phyloP scores from a whole-genome alignment of 1,139 yeast species.

The Suhomyces kunorum region DNA sequence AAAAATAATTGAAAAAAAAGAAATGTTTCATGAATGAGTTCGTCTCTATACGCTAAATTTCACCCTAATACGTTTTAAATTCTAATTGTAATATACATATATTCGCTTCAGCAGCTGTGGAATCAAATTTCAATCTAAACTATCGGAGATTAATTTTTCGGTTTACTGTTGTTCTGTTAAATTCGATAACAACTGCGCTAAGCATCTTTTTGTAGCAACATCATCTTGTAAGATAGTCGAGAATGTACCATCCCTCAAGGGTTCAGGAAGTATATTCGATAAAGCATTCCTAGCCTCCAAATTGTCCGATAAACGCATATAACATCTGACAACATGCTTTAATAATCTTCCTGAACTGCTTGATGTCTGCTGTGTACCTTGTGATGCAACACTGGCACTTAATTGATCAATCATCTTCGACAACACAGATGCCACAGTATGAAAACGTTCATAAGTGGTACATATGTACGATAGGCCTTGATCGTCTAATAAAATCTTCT shows the following conservation, averaged over 20 bases:
- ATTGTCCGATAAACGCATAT: slow-evolving; percentile 86
- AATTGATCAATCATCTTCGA: slow-evolving; percentile 88
- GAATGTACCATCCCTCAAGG: slow-evolving; percentile 89
- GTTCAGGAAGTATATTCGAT: slow-evolving; percentile 81
- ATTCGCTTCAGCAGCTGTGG: neutral
- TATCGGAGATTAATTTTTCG: neutral
- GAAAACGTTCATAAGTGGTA: slow-evolving; percentile 92
- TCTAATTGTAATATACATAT: neutral
- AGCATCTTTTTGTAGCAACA: slow-evolving; percentile 81
- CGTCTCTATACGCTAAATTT: neutral
- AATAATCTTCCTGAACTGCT: slow-evolving; percentile 73
- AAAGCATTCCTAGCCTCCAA: slow-evolving; percentile 87
- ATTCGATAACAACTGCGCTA: slow-evolving; percentile 78
- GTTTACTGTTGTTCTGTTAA: slow-evolving; percentile 48
- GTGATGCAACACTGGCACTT: slow-evolving; percentile 21
- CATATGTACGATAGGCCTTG: slow-evolving; percentile 89
- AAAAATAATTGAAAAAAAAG: too few relatives aligned
- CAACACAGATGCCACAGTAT: slow-evolving; percentile 88
- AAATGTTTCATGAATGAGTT: neutral
- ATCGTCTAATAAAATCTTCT: slow-evolving; percentile 88
- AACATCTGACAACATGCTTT: slow-evolving; percentile 93
- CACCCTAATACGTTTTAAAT: neutral
- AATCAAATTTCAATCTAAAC: neutral
- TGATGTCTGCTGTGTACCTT: slow-evolving; percentile 25
- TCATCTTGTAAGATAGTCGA: slow-evolving; percentile 80